These are phyloP conservation scores for Syncephalastrum contaminatum DNA, from an alignment of 371 early-diverging fungal genomes.

Conservation along the genomic window DNA sequence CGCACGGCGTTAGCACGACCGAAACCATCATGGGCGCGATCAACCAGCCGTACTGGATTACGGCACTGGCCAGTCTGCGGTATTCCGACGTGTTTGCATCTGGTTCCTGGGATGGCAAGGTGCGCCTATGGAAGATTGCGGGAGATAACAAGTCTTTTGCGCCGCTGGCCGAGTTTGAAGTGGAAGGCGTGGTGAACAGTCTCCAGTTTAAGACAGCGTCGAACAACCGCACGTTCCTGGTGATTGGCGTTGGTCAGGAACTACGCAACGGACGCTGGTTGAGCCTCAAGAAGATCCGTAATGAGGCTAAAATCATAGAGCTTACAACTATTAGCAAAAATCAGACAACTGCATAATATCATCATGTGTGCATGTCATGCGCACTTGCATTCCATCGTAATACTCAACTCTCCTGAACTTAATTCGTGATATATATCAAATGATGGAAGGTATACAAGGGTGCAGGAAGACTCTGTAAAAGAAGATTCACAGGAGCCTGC, in stretches of 20 bases:
- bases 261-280: slow-evolving; percentile 92
- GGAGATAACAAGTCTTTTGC: slow-evolving; percentile 67
- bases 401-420: no score
- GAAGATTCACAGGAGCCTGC: no score
- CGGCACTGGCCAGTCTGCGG: slow-evolving; percentile 76
- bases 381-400: neutral
- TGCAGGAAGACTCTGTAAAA: no score
- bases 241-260: slow-evolving; percentile 85
- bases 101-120: slow-evolving; percentile 88
- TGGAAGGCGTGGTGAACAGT: slow-evolving; percentile 56
- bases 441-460: no score
- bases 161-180: slow-evolving; percentile 56
- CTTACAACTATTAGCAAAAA: slow-evolving; percentile 16
- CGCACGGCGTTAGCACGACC: slow-evolving; percentile 72
- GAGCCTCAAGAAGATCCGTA: slow-evolving; percentile 67
- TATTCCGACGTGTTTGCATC: slow-evolving; percentile 89
- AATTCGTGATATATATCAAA: no score
- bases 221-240: slow-evolving; percentile 58
- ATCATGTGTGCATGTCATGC: neutral
- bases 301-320: slow-evolving; percentile 60
- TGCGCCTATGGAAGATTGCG: slow-evolving; percentile 86
- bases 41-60: slow-evolving; percentile 78
- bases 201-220: slow-evolving; percentile 52
- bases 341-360: slow-evolving; percentile 1
- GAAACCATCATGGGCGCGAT: slow-evolving; percentile 31